These are phyloP conservation scores for Phytophthora europaea DNA, from an alignment of 352 stramenopile genomes.

Conservation along the genomic window DNA sequence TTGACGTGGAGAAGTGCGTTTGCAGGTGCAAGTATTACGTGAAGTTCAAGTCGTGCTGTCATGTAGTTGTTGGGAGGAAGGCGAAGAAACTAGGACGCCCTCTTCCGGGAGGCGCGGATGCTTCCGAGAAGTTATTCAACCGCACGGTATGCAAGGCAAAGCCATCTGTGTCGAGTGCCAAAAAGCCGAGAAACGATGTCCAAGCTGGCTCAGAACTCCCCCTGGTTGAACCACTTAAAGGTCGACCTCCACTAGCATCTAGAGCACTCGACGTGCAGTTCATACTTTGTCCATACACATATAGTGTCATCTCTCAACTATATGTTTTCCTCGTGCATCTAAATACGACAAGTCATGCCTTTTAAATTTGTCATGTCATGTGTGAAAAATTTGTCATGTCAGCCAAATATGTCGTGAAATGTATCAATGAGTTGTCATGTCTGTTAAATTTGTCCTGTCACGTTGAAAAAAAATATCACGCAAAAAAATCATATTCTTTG, in stretches of 20 bases:
- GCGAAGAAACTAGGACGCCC: not conserved
- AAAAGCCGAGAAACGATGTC: not conserved
- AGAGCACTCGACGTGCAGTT: not conserved
- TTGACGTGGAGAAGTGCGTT: not conserved
- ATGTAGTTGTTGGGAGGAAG: not conserved
- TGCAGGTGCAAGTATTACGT: not conserved
- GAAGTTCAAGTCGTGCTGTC: not conserved
- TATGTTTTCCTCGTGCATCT: too few species aligned
- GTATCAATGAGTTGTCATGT: too few species aligned
- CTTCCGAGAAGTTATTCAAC: not conserved
- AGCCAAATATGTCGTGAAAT: too few species aligned
- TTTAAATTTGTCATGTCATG: too few species aligned
- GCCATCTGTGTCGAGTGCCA: not conserved
- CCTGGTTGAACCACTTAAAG: not conserved
- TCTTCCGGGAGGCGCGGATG: not conserved
- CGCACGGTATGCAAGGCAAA: not conserved
- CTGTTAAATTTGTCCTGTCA: too few species aligned
- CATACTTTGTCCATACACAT: not conserved
- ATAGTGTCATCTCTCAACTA: not conserved
- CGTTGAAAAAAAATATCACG: too few species aligned
- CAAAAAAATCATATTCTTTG: too few species aligned
- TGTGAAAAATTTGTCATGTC: too few species aligned
- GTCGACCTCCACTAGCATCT: not conserved
- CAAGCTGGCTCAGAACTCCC: not conserved
- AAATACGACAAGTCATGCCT: too few species aligned